Base-by-base conservation (phyloP, 257 asterid species). In the Nicotiana sylvestris region DNA sequence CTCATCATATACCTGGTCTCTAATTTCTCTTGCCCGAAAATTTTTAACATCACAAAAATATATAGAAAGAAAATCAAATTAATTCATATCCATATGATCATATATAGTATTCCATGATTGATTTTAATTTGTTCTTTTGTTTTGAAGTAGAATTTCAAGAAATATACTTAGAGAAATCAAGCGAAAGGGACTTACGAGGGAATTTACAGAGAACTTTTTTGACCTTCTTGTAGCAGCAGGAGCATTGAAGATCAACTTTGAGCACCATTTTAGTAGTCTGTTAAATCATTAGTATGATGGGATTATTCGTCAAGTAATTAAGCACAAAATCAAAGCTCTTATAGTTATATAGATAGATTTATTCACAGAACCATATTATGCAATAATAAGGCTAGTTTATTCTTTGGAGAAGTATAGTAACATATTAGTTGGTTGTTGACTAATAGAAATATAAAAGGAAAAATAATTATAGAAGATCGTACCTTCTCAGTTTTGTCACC, bases 151-250 rank as follows among this genome's bases (percentile, higher is more conserved):
- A n/a, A 33, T 62, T 37, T 29, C 13, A 27, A 32, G 30, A 10
- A 53, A 9, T 37, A 5, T 37, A 37, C 43, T 37, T 53, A 5
- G 11, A 37, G 25, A 30, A 29, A 18, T 51, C 10, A 49, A 43
- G 27, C 16, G 21, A 25, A 1, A 35, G 56, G 32, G 25, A 84
- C 95, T 90, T 21, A 95, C 98, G 93, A 69, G 98, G 98, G 56
- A 90, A 88, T 87, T 87, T 88, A 92, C 95, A 92, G 53, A 95
- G 94, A 21, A 90, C 84, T 88, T 88, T 91, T 89, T 91, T 92
- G 88, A 92, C 76, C 86, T 95, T 93, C 89, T 90, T 95, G 93
- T 91, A 95, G 96, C 96, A 93, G 90, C 88, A 43, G 10, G 91
- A 82, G 53, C 98, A 95, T 37, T 95, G 97, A 35, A 95, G 98